Evolutionary conservation across 768 basidiomycete genomes (phyloP), one percentile per base, ranked within the genome.

Genomic region (Lactarius akahatsu): DNA sequence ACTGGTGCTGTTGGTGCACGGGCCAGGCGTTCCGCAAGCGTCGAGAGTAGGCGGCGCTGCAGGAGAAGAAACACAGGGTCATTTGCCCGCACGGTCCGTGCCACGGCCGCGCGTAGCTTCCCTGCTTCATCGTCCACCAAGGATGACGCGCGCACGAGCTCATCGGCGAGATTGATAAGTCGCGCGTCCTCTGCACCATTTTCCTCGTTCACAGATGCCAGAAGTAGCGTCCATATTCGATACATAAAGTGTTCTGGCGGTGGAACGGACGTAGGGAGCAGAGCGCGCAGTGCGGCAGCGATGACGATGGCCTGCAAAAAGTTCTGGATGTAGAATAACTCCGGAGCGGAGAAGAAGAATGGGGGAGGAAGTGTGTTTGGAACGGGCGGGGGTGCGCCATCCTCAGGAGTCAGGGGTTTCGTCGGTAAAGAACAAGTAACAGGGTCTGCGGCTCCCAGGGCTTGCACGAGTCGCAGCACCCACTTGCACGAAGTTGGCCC

Each of bases 21-120:
- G 28, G 75, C 69, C 16, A 80, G 73, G 34, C 74, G 70, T 55
- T 67, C 64, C 57, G 71, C 70, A 54, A 80, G 71, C 43, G 80
- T 82, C 9, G 73, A 76, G 56, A 86, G 73, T 15, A 91, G 76
- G 43, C 90, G 83, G 50, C 77, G 82, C 71, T 85, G 86, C 38
- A 92, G 75, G 10, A 91, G 77, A 58, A 80, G 65, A 73, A 87
- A 92, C 8, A 89, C 90, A 0, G 89, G 87, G 73, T 90, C 89
- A 43, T 78, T 74, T 20, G 82, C 78, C 56, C 81, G 82, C 57
- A 92, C 77, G 4, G 86, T 88, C 45, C 87, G 83, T 63, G 85
- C 81, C 9, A 90, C 88, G 2, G 86, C 83, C 4, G 80, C 79
- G 26, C 88, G 86, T 26, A 92, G 75, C 43, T 73, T 75, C 7